Evolutionary conservation across 106 monocot genomes (phyloP).

Genomic region (Apostasia ramifera): DNA sequence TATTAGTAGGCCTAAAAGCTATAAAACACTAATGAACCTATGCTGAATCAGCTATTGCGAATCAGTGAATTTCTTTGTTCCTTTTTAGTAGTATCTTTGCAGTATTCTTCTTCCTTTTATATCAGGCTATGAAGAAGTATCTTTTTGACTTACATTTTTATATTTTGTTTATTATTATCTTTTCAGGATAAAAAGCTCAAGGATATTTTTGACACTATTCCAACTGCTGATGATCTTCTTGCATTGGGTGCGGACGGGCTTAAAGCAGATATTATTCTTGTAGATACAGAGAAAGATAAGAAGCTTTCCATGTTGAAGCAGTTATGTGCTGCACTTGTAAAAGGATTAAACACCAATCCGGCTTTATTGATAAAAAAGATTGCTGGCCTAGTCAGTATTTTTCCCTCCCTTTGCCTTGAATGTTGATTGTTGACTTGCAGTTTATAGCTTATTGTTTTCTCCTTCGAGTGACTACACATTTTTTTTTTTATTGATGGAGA

Average conservation of each 20-base stretch:
- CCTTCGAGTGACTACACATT: no score
- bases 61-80: no score
- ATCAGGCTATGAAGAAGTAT: background rate
- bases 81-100: no score
- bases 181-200: constrained; percentile 93
- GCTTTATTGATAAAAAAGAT: constrained; percentile 84
- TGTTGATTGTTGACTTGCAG: no score
- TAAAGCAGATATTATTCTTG: constrained; percentile 89
- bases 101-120: background rate
- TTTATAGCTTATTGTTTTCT: no score
- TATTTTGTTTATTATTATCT: background rate
- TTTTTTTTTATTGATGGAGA: no score
- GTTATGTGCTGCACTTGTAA: constrained; percentile 75
- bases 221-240: constrained; percentile 74
- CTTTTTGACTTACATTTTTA: background rate
- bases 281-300: constrained; percentile 91
- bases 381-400: constrained; percentile 75
- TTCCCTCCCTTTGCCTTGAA: background rate
- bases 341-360: constrained; percentile 70
- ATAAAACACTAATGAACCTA: no score
- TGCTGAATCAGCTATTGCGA: no score
- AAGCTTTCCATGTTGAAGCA: constrained; percentile 95
- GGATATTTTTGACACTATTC: constrained; percentile 74
- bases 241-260: constrained; percentile 65
- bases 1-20: no score